Base-by-base conservation (phyloP, 495 filamentous ascomycete genomes). In the Parathielavia appendiculata region DNA sequence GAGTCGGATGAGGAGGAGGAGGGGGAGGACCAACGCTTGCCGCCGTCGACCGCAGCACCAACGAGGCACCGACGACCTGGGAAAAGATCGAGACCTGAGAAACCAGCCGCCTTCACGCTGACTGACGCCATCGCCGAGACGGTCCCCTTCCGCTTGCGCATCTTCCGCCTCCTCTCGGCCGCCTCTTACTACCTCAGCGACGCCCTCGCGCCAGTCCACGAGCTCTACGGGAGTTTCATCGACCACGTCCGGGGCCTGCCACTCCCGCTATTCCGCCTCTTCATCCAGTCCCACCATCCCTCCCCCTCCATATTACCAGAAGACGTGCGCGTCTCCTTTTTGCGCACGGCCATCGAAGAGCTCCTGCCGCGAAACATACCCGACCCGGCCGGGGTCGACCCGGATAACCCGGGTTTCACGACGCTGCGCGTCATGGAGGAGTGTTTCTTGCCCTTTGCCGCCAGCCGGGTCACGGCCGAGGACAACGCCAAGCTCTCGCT, bases 401-500 rank as follows among this genome's bases (percentile, higher is more conserved):
- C 63, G 10, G 70, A 44, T 3, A 20, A 71, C 9, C 35, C 63
- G 5, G 60, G 64, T 0, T 63, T 76, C 0, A 65, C 74, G 8
- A 81, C 76, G 9, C 75, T 79, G 43, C 65, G 72, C 3, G 82
- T 87, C 35, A 70, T 96, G 22, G 80, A 88, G 58, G 57, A 75
- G 45, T 84, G 82, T 65, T 95, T 84, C 65, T 75, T 95, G 2
- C 91, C 90, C 0, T 89, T 78, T 53, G 71, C 85, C 1, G 90
- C 92, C 0, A 84, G 81, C 47, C 83, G 78, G 0, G 70, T 79
- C 6, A 81, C 76, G 8, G 70, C 79, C 0, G 78, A 78, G 6
- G 89, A 95, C 49, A 96, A 97, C 65, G 85, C 87, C 4, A 92
- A 91, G 70, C 76, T 96, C 35, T 86, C 86, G 5, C 71, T 96